Evolutionary conservation across 2,329 filamentous ascomycete genomes (phyloP), one percentile per base, ranked within the genome.

Genomic region (Periconia sp.): DNA sequence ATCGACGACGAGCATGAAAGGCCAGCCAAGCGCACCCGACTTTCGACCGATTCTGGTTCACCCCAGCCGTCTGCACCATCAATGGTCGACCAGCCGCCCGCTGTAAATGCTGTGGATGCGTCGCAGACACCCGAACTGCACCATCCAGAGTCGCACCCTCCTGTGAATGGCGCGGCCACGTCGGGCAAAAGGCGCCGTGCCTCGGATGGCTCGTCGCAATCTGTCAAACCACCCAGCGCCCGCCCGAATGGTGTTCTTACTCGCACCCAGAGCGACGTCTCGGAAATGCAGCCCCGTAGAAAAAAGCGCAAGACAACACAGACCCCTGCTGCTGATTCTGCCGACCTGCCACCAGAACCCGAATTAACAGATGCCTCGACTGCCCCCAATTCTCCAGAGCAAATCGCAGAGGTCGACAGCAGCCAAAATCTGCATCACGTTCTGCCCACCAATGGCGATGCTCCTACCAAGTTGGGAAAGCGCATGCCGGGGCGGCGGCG

Each of bases 401-500:
- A 65, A 48, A 65, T 70, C 56, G 63, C 61, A 50, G 69, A 73
- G 51, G 66, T 70, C 52, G 66, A 63, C 19, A 61, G 61, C 60
- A 62, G 59, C 52, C 64, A 70, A 50, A 65, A 58, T 53, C 58
- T 73, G 41, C 68, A 71, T 41, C 67, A 71, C 60, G 66, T 69
- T 47, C 59, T 73, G 44, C 69, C 69, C 19, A 63, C 63, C 60
- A 69, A 66, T 68, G 65, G 69, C 59, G 71, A 73, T 51, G 67
- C 60, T 40, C 65, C 70, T 60, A 62, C 63, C 58, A 75, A 75
- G 61, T 56, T 61, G 45, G 60, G 68, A 51, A 73, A 68, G 60
- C 70, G 69, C 41, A 61, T 76, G 49, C 74, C 74, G 49, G 78
- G 77, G 52, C 71, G 78, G 56, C 71, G 78, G 44, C 71, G 79